Evolutionary conservation across 2,329 filamentous ascomycete genomes (phyloP), one percentile per base, ranked within the genome.

Genomic region (Aspergillus sp.): DNA sequence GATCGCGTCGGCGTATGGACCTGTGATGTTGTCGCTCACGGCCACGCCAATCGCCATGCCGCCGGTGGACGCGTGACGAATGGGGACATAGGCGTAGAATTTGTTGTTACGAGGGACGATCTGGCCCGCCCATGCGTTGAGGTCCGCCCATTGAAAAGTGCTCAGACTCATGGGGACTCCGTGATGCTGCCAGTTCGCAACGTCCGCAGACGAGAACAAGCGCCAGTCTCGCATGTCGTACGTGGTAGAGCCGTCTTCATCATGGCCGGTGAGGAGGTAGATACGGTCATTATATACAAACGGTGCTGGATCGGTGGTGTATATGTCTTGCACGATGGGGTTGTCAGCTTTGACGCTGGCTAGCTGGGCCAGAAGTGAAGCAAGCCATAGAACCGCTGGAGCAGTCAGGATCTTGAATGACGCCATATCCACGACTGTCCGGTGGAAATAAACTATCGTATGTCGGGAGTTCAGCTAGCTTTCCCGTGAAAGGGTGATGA

Each of bases 81-180:
- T 20, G 2, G 47, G 47, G 17, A 49, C 55, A 6, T 42, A 72
- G 47, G 53, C 65, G 58, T 69, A 72, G 53, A 71, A 72, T 46
- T 65, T 67, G 47, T 61, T 63, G 52, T 71, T 67, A 24, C 69
- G 59, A 16, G 54, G 47, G 13, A 72, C 56, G 2, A 64, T 62
- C 44, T 71, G 68, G 2, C 61, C 63, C 0, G 69, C 69, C 68
- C 69, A 72, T 2, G 69, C 69, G n/a, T 68, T 61, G n/a, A 50
- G 54, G n/a, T 54, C 57, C 10, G 69, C 69, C 70, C 70, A 72
- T 35, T 49, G 50, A 53, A 72, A 72, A 1, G 62, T 66, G 7
- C 51, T 44, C 1, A 72, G 56, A 53, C 50, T 50, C 54, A 64
- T 54, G 44, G 60, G 54, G 1, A 49, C 10, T 14, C 16, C 16